These are phyloP conservation scores for Eucommia ulmoides DNA, from an alignment of 257 asterid genomes.

Conservation along the genomic window DNA sequence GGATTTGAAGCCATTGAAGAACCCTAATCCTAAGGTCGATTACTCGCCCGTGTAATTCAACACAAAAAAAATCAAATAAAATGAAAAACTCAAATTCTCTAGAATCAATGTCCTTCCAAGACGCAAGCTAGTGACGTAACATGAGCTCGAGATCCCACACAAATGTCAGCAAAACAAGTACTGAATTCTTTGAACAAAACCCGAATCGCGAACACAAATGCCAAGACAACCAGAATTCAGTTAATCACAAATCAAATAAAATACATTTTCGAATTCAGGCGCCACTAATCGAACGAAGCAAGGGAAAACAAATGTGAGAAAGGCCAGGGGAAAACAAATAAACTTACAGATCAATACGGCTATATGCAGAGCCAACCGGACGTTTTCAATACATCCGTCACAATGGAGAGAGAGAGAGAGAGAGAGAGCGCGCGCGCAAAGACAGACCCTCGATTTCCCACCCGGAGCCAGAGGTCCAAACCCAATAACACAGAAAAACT, in stretches of 20 bases:
- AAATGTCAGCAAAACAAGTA: background rate
- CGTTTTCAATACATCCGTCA: no score
- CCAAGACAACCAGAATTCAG: constrained; percentile 8
- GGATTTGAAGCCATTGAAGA: constrained; percentile 76
- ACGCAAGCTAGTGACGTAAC: constrained; percentile 19
- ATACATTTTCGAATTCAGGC: constrained; percentile 5
- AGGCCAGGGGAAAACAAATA: constrained; percentile 6
- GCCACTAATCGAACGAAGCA: constrained; percentile 6
- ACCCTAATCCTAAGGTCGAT: background rate
- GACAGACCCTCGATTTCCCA: background rate
- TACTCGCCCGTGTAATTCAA: constrained; percentile 11
- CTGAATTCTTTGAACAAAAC: no score
- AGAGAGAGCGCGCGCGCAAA: background rate
- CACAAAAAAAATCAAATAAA: constrained; percentile 19
- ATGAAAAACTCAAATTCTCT: no score
- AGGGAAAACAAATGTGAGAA: constrained; percentile 5
- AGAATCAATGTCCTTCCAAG: no score
- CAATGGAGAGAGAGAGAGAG: constrained; percentile 11
- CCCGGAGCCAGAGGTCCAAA: no score
- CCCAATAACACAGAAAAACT: no score
- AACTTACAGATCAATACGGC: constrained; percentile 48
- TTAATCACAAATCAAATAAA: constrained; percentile 16
- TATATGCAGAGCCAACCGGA: no score
- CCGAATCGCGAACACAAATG: no score
- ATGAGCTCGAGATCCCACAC: constrained; percentile 34